A percentile compares a stretch with the other conserved stretches of the same genome.
These are phyloP conservation scores for Phoma sp. DNA, from an alignment of 2,329 filamentous ascomycete genomes.

Conservation along the genomic window DNA sequence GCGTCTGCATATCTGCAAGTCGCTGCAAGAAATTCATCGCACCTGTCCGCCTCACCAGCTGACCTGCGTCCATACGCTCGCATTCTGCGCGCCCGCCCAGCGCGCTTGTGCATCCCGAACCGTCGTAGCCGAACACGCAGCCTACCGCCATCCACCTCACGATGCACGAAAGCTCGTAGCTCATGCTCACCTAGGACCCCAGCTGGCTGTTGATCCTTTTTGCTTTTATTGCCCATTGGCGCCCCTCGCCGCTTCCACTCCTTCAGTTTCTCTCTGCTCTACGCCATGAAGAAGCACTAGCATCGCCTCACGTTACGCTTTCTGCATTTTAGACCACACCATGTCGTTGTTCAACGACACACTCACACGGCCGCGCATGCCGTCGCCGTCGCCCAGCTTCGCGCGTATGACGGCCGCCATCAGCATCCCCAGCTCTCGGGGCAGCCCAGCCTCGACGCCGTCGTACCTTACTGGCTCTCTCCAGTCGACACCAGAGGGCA, in stretches of 20 bases:
- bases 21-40: conserved; percentile 18
- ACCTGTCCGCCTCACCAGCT: conserved; percentile 28
- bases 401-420: conserved; percentile 38
- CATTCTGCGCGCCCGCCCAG: conserved; percentile 33
- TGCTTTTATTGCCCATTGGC: conserved; percentile 35
- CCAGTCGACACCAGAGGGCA: conserved; percentile 70
- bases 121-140: conserved; percentile 28
- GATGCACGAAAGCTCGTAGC: conserved; percentile 38
- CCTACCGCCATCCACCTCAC: conserved; percentile 34
- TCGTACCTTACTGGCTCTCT: conserved; percentile 63
- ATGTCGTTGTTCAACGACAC: conserved; percentile 41
- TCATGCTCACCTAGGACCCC: conserved; percentile 27
- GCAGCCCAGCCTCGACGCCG: conserved; percentile 48
- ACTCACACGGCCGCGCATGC: conserved; percentile 35
- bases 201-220: conserved; percentile 36
- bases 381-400: conserved; percentile 43
- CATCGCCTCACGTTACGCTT: conserved; percentile 16
- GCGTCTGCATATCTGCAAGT: conserved; percentile 14
- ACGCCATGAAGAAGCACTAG: conserved; percentile 39
- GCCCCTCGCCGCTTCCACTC: conserved; percentile 30
- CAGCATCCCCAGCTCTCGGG: conserved; percentile 46
- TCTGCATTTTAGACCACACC: conserved; percentile 16
- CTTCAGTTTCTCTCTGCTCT: conserved; percentile 21
- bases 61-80: conserved; percentile 25
- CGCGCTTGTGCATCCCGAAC: conserved; percentile 38